phyloP scores from a whole-genome alignment of 2,329 filamentous ascomycete species.

The Ophiostoma sp. region DNA sequence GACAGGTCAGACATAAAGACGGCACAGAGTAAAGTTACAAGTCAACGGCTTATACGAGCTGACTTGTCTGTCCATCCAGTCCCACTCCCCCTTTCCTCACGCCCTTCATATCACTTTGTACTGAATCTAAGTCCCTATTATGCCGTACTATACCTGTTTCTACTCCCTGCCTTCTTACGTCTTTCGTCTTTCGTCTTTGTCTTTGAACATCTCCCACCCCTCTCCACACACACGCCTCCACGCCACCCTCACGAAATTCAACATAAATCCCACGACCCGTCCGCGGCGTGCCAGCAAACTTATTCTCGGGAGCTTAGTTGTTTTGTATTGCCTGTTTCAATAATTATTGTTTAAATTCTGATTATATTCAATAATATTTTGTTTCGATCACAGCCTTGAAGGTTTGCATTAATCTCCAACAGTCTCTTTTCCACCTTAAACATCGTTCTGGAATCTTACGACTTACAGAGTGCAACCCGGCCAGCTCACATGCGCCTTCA shows the following conservation, averaged over 20 bases:
- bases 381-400: background rate
- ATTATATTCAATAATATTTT: background rate
- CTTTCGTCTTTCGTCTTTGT: background rate
- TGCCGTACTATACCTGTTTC: background rate
- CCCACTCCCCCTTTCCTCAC: constrained; percentile 6
- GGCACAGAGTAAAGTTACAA: background rate
- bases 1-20: background rate
- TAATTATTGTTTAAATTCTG: background rate
- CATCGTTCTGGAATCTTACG: background rate
- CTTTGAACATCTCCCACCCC: background rate
- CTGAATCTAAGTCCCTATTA: background rate
- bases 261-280: constrained; percentile 4
- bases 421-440: background rate
- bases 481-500: background rate
- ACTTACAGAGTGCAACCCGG: background rate
- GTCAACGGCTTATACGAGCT: constrained; percentile 13
- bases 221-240: background rate
- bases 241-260: background rate
- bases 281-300: constrained; percentile 7
- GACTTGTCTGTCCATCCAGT: background rate
- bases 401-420: background rate
- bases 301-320: background rate
- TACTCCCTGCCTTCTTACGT: background rate
- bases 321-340: background rate
- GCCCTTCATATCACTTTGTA: background rate